Evolutionary conservation across 306 rosid genomes (phyloP).

Genomic region (Malus asiatica): DNA sequence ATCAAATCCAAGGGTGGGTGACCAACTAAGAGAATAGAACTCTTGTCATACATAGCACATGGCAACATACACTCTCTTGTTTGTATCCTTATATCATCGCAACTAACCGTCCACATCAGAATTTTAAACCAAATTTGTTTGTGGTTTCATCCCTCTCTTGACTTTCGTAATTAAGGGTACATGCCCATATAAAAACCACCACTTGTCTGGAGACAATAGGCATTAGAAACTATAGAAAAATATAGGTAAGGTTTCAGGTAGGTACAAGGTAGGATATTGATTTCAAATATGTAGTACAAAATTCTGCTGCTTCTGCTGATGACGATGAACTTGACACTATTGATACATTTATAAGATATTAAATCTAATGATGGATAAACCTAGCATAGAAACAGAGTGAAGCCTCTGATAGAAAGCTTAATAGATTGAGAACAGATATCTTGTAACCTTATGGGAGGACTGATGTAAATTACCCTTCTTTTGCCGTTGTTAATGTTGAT

Average conservation of each 20-base stretch:
- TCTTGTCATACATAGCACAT: not conserved
- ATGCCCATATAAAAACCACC: not conserved
- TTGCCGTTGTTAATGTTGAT: no score
- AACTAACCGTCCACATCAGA: not conserved
- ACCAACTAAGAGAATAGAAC: not conserved
- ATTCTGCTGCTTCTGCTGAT: not conserved
- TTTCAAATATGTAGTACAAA: not conserved
- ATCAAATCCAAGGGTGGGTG: not conserved
- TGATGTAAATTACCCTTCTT: no score
- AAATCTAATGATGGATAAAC: not conserved
- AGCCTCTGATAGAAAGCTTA: not conserved
- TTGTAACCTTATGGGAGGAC: not conserved
- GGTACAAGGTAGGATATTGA: not conserved
- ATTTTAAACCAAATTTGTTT: not conserved
- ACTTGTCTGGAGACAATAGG: not conserved
- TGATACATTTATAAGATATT: not conserved
- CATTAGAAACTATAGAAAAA: not conserved
- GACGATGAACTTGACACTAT: not conserved
- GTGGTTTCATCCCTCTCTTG: not conserved
- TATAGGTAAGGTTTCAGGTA: not conserved
- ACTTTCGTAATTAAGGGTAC: not conserved
- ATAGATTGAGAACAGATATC: not conserved
- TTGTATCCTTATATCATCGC: not conserved
- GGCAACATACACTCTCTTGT: not conserved
- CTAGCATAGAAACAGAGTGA: not conserved